Percentiles rank a stretch among this genome's conserved stretches.
phyloP scores from a whole-genome alignment of 2,329 filamentous ascomycete genomes.

The Tolypocladium tropicale region DNA sequence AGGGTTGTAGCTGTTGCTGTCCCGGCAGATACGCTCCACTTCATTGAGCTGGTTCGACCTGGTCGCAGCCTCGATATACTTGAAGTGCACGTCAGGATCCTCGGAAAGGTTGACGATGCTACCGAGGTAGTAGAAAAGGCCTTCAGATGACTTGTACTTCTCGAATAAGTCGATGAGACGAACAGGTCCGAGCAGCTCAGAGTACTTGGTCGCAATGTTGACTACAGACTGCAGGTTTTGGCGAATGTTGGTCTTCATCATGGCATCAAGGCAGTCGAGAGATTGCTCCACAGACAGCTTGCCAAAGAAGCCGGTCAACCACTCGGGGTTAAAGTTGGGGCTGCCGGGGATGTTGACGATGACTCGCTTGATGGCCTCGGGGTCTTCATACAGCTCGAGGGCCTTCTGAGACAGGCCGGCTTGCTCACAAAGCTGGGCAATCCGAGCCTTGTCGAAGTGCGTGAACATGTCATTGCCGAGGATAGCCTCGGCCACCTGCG shows the following conservation, averaged over 20 bases:
- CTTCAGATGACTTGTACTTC: constrained; percentile 94
- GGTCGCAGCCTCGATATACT: constrained; percentile 96
- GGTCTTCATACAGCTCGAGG: constrained; percentile 89
- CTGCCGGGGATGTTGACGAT: constrained; percentile 72
- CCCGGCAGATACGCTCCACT: constrained; percentile 93
- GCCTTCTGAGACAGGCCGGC: constrained; percentile 80
- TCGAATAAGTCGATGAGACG: constrained; percentile 88
- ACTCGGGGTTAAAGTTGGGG: constrained; percentile 82
- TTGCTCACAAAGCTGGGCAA: constrained; percentile 87
- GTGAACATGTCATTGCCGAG: constrained; percentile 98
- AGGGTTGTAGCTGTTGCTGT: constrained; percentile 80
- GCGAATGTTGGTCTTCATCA: constrained; percentile 94
- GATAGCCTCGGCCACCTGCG: constrained; percentile 95
- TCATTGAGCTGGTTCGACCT: constrained; percentile 90
- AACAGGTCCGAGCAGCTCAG: constrained; percentile 81
- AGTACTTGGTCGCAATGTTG: constrained; percentile 95
- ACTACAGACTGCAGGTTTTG: constrained; percentile 94
- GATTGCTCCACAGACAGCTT: constrained; percentile 92
- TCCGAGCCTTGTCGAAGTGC: constrained; percentile 84
- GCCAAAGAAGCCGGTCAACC: constrained; percentile 86
- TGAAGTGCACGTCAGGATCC: constrained; percentile 94
- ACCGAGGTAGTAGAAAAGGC: constrained; percentile 95
- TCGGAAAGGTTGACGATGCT: constrained; percentile 96
- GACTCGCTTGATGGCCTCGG: constrained; percentile 80
- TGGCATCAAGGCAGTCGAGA: constrained; percentile 85